phyloP scores from a whole-genome alignment of 2,329 filamentous ascomycete genomes.

The Paramyrothecium sp. region DNA sequence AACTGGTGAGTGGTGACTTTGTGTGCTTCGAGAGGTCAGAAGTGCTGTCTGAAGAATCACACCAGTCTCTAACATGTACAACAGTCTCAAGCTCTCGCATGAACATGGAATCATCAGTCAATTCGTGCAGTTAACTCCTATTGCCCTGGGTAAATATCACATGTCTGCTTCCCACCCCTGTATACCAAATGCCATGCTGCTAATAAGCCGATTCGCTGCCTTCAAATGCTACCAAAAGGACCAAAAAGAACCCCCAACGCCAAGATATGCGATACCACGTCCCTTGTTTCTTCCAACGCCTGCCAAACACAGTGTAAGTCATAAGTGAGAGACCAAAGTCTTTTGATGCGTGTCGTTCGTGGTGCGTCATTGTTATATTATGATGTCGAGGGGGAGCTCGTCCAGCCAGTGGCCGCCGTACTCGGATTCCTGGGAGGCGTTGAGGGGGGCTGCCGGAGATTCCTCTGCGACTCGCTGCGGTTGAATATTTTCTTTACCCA shows the following conservation, averaged over 20 bases:
- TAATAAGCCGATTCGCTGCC: neutral
- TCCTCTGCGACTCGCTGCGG: conserved; percentile 5
- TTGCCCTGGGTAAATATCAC: neutral
- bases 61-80: too few relatives aligned
- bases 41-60: too few relatives aligned
- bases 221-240: neutral
- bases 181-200: neutral
- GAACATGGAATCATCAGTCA: too few relatives aligned
- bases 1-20: too few relatives aligned
- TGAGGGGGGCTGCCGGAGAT: conserved; percentile 2
- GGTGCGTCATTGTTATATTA: conserved; percentile 14
- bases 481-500: conserved; percentile 22
- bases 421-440: conserved; percentile 34
- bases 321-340: neutral
- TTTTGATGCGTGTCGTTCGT: conserved; percentile 3
- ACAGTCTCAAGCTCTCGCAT: too few relatives aligned
- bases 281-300: too few relatives aligned
- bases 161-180: neutral
- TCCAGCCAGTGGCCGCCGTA: conserved; percentile 38
- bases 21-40: too few relatives aligned
- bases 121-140: too few relatives aligned
- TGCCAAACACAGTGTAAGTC: neutral
- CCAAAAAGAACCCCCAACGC: neutral
- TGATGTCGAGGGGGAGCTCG: conserved; percentile 30
- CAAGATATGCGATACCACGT: conserved; percentile 1